A percentile compares a stretch with the other conserved stretches of the same genome.
These are phyloP conservation scores for Debaryomyces fabryi DNA, from an alignment of 1,139 yeast species.

Conservation along the genomic window DNA sequence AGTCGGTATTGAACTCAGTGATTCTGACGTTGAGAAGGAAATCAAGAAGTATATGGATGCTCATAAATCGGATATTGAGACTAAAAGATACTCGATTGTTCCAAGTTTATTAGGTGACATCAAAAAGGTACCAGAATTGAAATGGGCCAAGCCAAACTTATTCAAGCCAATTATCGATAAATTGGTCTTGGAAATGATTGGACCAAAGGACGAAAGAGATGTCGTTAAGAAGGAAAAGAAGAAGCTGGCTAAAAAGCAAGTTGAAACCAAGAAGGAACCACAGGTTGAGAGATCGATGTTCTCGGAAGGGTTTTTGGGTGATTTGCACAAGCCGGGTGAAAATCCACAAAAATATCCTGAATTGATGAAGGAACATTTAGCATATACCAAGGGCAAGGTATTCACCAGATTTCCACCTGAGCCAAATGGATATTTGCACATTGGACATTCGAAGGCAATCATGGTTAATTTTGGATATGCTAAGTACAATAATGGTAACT, in stretches of 20 bases:
- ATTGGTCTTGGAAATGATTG: constrained; percentile 67
- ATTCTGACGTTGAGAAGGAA: constrained; percentile 60
- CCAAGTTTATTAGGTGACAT: constrained; percentile 78
- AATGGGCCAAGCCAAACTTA: constrained; percentile 88
- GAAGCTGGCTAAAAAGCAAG: constrained; percentile 30
- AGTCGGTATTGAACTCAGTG: constrained; percentile 75
- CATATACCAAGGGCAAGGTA: constrained; percentile 77
- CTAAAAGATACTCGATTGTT: constrained; percentile 75
- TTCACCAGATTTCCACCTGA: constrained; percentile 98
- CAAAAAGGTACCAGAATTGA: constrained; percentile 70
- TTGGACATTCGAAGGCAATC: constrained; percentile 97
- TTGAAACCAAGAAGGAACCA: constrained; percentile 26
- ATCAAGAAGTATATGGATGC: constrained; percentile 62
- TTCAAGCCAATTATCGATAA: constrained; percentile 88
- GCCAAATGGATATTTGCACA: constrained; percentile 95
- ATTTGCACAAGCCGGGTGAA: constrained; percentile 92
- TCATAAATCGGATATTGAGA: constrained; percentile 59
- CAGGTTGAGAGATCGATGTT: constrained; percentile 78
- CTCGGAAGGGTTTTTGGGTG: constrained; percentile 93
- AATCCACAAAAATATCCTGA: constrained; percentile 90
- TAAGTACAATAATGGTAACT: constrained; percentile 77
- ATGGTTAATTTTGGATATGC: constrained; percentile 97
- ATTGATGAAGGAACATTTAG: constrained; percentile 76
- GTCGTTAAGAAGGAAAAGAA: constrained; percentile 78
- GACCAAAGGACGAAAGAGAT: constrained; percentile 97